Base-by-base conservation (phyloP, 495 filamentous ascomycete genomes). In the Xylaria nigripes region DNA sequence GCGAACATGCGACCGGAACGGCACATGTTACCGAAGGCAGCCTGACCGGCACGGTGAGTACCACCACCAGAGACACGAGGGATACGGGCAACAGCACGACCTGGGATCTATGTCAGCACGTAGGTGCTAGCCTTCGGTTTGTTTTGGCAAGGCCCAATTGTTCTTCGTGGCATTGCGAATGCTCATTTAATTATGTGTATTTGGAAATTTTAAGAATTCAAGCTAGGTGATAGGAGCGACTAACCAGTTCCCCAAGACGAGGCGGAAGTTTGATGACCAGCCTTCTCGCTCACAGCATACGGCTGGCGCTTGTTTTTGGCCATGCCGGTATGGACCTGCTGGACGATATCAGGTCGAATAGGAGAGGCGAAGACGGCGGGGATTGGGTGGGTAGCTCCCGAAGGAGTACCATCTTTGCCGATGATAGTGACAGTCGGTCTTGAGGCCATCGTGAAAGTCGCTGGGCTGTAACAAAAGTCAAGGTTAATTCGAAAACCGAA, bases 301-400 rank as follows among this genome's bases (percentile, higher is more conserved):
- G 93, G 92, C 82, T 98, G 93, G 73, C 93, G 85, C 85, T 94
- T 95, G 84, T 98, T 98, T 87, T 96, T 98, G 70, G 91, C 91
- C 85, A 98, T 95, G 68, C 94, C 94, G 68, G 89, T 91, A 82
- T 98, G 93, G 67, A 97, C 93, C 72, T 87, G 86, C 83, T 97
- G 93, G 66, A 98, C 94, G 69, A 98, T 95, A 76, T 98, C 93
- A 63, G 89, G 89, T 74, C 93, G 94, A 80, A 98, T 97, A 56
- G 94, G 93, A 58, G 88, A 80, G 72, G 81, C 79, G 86, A 98
- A 98, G 75, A 98, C 93, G 70, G 86, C 80, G 64, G 93, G 93
- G 58, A 98, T 85, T 68, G 92, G 83, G 73, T 87, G 81, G 66
- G 90, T 91, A 67, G 82, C 81, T 70, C 86, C 86, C 77, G 84